Evolutionary conservation across 352 stramenopile species (phyloP).

Genomic region (Peronospora farinosa): DNA sequence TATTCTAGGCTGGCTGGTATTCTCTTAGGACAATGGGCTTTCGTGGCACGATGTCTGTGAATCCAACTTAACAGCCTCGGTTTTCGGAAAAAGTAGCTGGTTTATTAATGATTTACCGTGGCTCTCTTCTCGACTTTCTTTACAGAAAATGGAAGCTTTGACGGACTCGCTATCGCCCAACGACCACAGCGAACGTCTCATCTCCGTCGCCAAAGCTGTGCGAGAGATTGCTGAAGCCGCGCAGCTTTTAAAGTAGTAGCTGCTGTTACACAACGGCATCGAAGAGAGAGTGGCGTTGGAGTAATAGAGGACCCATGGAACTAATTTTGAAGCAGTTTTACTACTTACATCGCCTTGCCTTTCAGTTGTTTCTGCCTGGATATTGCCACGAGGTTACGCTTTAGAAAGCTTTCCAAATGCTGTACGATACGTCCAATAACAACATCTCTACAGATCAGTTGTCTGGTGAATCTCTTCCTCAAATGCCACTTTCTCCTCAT

Average conservation of each 20-base stretch:
- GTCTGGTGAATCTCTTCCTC: slow-evolving; percentile 32
- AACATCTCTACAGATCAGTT: slow-evolving; percentile 36
- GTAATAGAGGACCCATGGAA: slow-evolving; percentile 1
- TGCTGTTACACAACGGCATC: neutral
- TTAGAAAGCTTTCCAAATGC: neutral
- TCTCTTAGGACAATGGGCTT: slow-evolving; percentile 6
- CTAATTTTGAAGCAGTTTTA: neutral
- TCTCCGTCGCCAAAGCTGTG: slow-evolving; percentile 54
- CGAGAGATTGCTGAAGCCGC: slow-evolving; percentile 57
- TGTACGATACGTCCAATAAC: neutral
- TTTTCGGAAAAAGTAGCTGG: neutral
- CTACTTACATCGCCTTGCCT: slow-evolving; percentile 6
- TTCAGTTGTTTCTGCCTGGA: neutral
- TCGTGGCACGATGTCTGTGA: slow-evolving; percentile 13
- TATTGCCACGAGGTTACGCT: neutral
- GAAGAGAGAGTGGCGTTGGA: neutral
- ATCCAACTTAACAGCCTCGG: slow-evolving; percentile 10
- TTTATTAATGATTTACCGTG: slow-evolving; percentile 18
- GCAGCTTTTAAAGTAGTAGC: slow-evolving; percentile 36
- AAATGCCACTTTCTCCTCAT: slow-evolving; percentile 21
- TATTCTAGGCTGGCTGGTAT: slow-evolving; percentile 24
- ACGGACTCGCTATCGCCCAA: slow-evolving; percentile 44
- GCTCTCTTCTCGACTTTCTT: slow-evolving; percentile 4
- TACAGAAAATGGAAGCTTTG: slow-evolving; percentile 70
- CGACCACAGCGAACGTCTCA: slow-evolving; percentile 55